Evolutionary conservation across 139 green algal genomes (phyloP).

Genomic region (Eudorina sp.): DNA sequence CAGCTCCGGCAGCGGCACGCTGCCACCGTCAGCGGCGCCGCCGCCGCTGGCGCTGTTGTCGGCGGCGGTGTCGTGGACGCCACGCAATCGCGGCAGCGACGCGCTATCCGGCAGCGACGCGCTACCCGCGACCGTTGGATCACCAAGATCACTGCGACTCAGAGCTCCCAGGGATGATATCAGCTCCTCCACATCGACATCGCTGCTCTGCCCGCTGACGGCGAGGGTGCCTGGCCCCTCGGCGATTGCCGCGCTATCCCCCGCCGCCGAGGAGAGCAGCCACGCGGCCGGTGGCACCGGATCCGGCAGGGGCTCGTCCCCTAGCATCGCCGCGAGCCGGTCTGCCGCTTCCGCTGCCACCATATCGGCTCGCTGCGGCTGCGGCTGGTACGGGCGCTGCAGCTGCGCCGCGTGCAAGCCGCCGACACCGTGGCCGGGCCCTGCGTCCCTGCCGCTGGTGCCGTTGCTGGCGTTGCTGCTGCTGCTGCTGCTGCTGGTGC

Average conservation of each 20-base stretch:
- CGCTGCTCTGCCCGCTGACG: too few relatives aligned
- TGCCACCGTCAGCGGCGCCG: not conserved
- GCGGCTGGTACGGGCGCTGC: not conserved
- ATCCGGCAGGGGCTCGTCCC: not conserved
- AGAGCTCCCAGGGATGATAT: too few relatives aligned
- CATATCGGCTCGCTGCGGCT: not conserved
- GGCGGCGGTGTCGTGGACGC: slow-evolving; percentile 1
- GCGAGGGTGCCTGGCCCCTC: not conserved
- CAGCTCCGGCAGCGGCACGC: not conserved
- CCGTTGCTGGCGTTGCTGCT: not conserved
- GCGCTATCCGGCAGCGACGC: not conserved
- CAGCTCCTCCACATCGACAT: too few relatives aligned
- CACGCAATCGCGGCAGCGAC: not conserved
- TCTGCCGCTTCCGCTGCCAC: not conserved
- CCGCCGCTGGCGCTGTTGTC: not conserved
- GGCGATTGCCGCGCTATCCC: not conserved
- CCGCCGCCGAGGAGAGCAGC: not conserved
- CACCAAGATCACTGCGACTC: not conserved
- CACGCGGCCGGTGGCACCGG: not conserved
- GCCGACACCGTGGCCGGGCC: not conserved
- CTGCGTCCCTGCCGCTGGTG: not conserved
- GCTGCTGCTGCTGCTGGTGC: not conserved
- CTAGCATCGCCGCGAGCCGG: not conserved
- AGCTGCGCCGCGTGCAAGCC: not conserved
- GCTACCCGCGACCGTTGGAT: not conserved